A percentile compares a stretch with the other conserved stretches of the same genome.
Conservation (phyloP, 805 yeast genomes). For the Komagataella phaffii region DNA sequence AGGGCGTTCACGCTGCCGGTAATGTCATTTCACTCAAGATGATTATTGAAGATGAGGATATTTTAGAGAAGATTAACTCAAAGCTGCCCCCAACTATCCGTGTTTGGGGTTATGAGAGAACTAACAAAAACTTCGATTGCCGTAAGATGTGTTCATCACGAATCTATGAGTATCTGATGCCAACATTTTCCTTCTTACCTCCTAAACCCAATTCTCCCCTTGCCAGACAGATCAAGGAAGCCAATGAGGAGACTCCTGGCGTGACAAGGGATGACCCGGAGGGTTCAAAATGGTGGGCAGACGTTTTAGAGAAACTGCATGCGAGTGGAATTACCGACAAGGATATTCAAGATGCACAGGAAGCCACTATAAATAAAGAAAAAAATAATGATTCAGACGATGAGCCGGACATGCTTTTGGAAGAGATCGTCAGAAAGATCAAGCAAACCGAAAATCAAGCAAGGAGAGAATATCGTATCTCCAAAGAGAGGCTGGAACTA, state of each 20-base stretch:
- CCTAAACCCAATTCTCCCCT: constrained; percentile 73
- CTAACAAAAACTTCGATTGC: constrained; percentile 86
- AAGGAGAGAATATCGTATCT: constrained; percentile 59
- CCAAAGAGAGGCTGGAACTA: constrained; percentile 42
- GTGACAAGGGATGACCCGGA: constrained; percentile 50
- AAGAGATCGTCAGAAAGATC: constrained; percentile 28
- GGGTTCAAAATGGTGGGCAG: constrained; percentile 63
- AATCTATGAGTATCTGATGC: constrained; percentile 85
- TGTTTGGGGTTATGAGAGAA: constrained; percentile 86
- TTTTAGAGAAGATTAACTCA: constrained; percentile 60
- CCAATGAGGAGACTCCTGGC: constrained; percentile 42
- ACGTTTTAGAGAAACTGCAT: constrained; percentile 23
- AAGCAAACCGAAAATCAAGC: constrained; percentile 52
- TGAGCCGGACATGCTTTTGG: constrained; percentile 8
- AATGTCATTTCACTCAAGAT: constrained; percentile 76
- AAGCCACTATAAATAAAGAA: constrained; percentile 21
- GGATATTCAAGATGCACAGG: constrained; percentile 21
- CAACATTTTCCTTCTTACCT: constrained; percentile 80
- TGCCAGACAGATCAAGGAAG: constrained; percentile 41
- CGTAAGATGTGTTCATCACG: constrained; percentile 94
- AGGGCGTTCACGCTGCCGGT: constrained; percentile 97
- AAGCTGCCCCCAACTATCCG: constrained; percentile 76
- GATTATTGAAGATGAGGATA: constrained; percentile 70
- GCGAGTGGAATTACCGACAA: constrained; percentile 25
- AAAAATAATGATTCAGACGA: constrained; percentile 20